Conservation (phyloP, 1,284 basidiomycete species). For the Anthracocystis setariae region DNA sequence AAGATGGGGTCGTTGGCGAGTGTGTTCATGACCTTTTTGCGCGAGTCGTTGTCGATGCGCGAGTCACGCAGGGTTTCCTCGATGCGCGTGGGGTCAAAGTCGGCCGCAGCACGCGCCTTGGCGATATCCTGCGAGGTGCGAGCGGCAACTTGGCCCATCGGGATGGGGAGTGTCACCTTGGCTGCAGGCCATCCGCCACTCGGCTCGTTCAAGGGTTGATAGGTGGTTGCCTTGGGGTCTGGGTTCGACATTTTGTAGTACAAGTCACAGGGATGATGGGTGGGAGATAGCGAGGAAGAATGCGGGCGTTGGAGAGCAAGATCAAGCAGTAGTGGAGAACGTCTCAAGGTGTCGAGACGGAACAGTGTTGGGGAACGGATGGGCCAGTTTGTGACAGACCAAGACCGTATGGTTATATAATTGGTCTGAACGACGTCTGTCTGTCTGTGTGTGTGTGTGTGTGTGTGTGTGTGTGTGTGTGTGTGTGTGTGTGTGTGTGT, state of each 20-base stretch:
- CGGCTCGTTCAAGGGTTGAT: conserved; percentile 39
- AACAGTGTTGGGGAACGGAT: too few relatives aligned
- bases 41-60: conserved; percentile 55
- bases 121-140: conserved; percentile 53
- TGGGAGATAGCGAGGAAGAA: not conserved
- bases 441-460: too few relatives aligned
- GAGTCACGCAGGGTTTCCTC: conserved; percentile 59
- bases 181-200: conserved; percentile 31
- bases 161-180: conserved; percentile 57
- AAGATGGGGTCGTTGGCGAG: conserved; percentile 57
- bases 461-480: too few relatives aligned
- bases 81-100: conserved; percentile 55
- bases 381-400: too few relatives aligned
- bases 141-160: conserved; percentile 53
- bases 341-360: too few relatives aligned
- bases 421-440: too few relatives aligned
- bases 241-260: conserved; percentile 20
- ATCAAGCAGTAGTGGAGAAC: too few relatives aligned
- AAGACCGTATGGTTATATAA: too few relatives aligned
- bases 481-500: too few relatives aligned
- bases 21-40: conserved; percentile 48
- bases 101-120: conserved; percentile 37
- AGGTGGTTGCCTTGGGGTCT: conserved; percentile 45
- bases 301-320: too few relatives aligned
- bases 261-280: not conserved